Conservation (phyloP, 1,284 basidiomycete species). For the Naganishia sp. region DNA sequence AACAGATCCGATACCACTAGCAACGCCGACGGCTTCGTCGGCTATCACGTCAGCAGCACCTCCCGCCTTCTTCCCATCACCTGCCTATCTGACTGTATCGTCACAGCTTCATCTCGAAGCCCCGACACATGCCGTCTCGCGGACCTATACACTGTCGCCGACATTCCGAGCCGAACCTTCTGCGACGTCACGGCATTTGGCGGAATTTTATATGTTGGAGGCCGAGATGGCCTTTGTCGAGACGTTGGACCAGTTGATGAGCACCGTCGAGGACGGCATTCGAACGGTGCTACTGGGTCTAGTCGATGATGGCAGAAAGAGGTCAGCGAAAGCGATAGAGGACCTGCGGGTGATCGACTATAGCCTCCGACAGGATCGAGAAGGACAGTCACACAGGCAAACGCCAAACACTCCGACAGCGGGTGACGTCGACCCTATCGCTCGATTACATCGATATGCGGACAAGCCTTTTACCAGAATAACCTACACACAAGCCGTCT, state of each 20-base stretch:
- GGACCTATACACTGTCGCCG: constrained; percentile 88
- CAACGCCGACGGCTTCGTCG: constrained; percentile 29
- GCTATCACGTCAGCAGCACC: constrained; percentile 40
- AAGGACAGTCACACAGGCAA: constrained; percentile 5
- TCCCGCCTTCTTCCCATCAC: constrained; percentile 46
- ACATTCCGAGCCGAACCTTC: constrained; percentile 90
- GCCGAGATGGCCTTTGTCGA: constrained; percentile 76
- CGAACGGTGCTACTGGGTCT: constrained; percentile 37
- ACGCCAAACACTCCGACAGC: background rate
- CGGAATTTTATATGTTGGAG: constrained; percentile 99
- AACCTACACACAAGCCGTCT: constrained; percentile 76
- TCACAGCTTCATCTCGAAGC: constrained; percentile 95
- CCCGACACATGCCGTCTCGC: constrained; percentile 70
- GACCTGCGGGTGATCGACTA: constrained; percentile 40
- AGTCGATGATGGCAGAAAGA: constrained; percentile 28
- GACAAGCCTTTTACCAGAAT: constrained; percentile 59
- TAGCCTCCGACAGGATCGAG: constrained; percentile 23
- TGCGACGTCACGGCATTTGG: constrained; percentile 85
- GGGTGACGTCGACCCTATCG: constrained; percentile 5
- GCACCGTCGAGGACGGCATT: constrained; percentile 66
- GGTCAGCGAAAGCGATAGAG: constrained; percentile 37
- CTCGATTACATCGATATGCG: constrained; percentile 31
- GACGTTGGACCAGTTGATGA: constrained; percentile 62
- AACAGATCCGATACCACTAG: constrained; percentile 23
- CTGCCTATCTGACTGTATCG: constrained; percentile 89